phyloP scores from a whole-genome alignment of 2,329 filamentous ascomycete genomes.

The Sporothrix brunneoviolacea region DNA sequence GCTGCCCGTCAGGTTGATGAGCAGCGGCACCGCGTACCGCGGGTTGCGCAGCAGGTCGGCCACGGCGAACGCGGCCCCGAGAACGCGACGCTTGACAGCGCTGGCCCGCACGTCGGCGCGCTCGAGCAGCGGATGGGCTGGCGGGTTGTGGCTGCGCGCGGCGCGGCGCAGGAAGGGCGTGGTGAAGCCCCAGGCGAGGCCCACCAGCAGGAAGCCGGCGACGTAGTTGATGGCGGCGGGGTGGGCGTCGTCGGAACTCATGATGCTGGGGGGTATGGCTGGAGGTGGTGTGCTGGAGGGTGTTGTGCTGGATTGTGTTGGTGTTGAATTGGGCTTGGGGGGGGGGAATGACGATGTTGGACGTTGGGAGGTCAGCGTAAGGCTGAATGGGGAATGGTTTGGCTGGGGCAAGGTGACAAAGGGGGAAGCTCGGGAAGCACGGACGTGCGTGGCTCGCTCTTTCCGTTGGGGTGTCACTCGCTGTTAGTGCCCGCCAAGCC shows the following conservation, averaged over 20 bases:
- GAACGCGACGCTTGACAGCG: conserved; percentile 56
- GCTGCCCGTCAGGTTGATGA: conserved; percentile 86
- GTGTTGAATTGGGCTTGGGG: too few relatives aligned
- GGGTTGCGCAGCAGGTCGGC: conserved; percentile 73
- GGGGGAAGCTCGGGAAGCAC: too few relatives aligned
- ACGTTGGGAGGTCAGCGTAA: not conserved
- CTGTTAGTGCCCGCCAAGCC: too few relatives aligned
- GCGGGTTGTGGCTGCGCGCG: conserved; percentile 65
- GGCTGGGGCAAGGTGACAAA: not conserved
- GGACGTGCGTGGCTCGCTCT: too few relatives aligned
- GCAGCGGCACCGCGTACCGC: conserved; percentile 73
- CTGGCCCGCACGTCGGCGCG: conserved; percentile 45
- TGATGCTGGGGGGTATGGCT: not conserved
- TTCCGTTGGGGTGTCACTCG: too few relatives aligned
- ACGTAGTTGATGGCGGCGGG: conserved; percentile 65
- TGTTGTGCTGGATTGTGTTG: too few relatives aligned
- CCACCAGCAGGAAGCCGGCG: conserved; percentile 82
- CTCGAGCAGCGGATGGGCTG: conserved; percentile 49
- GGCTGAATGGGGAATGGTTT: conserved; percentile 1
- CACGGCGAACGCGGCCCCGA: conserved; percentile 65
- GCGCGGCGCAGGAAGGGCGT: conserved; percentile 88
- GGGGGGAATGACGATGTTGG: not conserved
- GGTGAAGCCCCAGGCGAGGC: conserved; percentile 86
- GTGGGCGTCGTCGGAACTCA: not conserved
- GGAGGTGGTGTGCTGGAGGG: not conserved